phyloP scores from a whole-genome alignment of 2,329 filamentous ascomycete genomes.

The Ophiostoma sp. region DNA sequence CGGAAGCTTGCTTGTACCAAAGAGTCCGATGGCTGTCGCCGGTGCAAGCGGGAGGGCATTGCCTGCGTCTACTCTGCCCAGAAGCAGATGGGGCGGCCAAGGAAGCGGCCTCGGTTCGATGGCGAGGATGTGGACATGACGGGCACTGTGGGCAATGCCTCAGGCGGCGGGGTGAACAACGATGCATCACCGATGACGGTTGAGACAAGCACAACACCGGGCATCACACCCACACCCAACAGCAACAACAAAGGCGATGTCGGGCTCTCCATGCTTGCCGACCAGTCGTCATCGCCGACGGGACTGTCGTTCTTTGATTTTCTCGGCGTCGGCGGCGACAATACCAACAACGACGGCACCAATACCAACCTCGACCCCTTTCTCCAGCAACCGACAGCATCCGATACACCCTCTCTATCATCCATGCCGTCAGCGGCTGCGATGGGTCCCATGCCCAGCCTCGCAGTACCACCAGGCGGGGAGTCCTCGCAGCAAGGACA shows the following conservation, averaged over 20 bases:
- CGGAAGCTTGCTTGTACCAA: conserved; percentile 63
- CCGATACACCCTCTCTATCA: neutral
- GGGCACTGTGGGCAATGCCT: neutral
- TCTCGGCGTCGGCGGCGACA: conserved; percentile 26
- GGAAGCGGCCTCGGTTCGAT: conserved; percentile 43
- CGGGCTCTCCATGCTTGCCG: conserved; percentile 9
- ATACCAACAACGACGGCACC: neutral
- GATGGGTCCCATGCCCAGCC: neutral
- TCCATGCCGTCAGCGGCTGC: neutral
- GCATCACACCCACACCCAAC: neutral
- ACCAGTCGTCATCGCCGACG: conserved; percentile 18
- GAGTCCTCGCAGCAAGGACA: neutral
- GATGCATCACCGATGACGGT: neutral
- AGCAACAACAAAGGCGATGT: conserved; percentile 14
- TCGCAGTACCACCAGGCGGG: neutral
- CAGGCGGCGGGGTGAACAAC: neutral
- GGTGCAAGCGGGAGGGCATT: conserved; percentile 54
- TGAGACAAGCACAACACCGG: neutral
- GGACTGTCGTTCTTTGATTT: conserved; percentile 34
- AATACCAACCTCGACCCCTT: conserved; percentile 1
- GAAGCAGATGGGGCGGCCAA: conserved; percentile 61
- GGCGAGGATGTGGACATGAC: neutral
- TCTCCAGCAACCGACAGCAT: neutral
- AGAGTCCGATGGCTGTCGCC: conserved; percentile 53
- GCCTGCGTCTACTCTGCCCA: conserved; percentile 58